These are phyloP conservation scores for Juncus effusus DNA, from an alignment of 176 grass and related monocot species.

Conservation along the genomic window DNA sequence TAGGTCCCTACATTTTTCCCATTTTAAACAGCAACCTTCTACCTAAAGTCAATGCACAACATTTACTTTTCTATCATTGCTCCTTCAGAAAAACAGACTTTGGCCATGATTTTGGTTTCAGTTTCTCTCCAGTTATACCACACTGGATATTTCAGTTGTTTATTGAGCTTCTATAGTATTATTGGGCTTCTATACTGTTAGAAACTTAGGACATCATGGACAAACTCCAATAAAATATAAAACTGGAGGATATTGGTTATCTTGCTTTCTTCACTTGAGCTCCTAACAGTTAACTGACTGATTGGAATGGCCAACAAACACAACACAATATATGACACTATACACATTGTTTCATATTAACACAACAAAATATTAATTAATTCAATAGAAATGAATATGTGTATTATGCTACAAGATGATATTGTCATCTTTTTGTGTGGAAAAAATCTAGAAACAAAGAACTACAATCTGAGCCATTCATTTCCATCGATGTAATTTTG, in stretches of 20 bases:
- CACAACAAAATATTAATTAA: constrained; percentile 17
- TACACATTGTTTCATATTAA: constrained; percentile 10
- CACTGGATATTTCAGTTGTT: too few relatives aligned
- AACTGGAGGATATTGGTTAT: not conserved
- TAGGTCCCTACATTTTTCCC: constrained; percentile 15
- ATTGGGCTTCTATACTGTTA: too few relatives aligned
- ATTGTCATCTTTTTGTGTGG: not conserved
- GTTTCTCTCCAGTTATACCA: not conserved
- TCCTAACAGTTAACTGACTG: constrained; percentile 5
- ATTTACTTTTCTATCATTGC: constrained; percentile 26
- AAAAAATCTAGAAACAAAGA: not conserved
- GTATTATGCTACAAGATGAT: constrained; percentile 1
- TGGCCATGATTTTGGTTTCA: not conserved
- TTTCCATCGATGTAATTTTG: constrained; percentile 69
- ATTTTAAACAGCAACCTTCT: constrained; percentile 21
- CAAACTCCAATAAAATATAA: too few relatives aligned
- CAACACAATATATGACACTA: constrained; percentile 3
- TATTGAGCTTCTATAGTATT: too few relatives aligned
- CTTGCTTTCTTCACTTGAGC: not conserved
- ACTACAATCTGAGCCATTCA: constrained; percentile 73
- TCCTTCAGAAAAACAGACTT: constrained; percentile 14
- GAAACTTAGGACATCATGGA: too few relatives aligned
- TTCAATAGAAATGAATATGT: not conserved
- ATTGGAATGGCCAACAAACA: constrained; percentile 29
- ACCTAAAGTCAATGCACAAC: constrained; percentile 19